phyloP scores from a whole-genome alignment of 441 rosid genomes.

The Brassica hybrid region DNA sequence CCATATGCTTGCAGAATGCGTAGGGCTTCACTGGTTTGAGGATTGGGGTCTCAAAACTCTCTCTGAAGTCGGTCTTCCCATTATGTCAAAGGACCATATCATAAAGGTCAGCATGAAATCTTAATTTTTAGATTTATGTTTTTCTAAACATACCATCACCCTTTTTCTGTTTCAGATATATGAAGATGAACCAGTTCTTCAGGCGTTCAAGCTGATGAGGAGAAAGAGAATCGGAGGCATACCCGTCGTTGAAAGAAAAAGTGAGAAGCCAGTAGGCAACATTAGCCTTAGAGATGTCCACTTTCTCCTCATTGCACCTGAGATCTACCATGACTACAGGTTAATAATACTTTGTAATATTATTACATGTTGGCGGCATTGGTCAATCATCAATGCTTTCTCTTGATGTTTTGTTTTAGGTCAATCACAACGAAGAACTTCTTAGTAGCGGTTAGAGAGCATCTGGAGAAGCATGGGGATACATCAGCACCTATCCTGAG shows the following conservation, averaged over 20 bases:
- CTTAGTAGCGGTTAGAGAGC: constrained; percentile 65
- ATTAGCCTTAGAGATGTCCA: constrained; percentile 91
- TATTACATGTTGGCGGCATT: background rate
- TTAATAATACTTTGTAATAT: constrained; percentile 36
- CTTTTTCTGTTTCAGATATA: constrained; percentile 58
- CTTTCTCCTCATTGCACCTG: constrained; percentile 88
- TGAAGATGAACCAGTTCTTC: constrained; percentile 94
- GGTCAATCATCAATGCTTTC: constrained; percentile 24
- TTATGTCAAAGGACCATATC: constrained; percentile 54
- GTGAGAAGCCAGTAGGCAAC: constrained; percentile 75
- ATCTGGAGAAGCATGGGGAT: constrained; percentile 65
- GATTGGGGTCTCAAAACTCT: constrained; percentile 91
- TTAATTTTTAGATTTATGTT: too few relatives aligned
- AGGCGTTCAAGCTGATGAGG: constrained; percentile 95
- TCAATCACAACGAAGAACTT: constrained; percentile 90
- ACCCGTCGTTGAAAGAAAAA: constrained; percentile 69
- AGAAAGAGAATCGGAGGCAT: constrained; percentile 80
- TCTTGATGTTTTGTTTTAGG: constrained; percentile 42
- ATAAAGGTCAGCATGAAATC: constrained; percentile 56
- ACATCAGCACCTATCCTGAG: constrained; percentile 56
- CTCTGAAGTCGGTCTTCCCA: constrained; percentile 87
- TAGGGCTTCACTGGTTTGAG: constrained; percentile 94
- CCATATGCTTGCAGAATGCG: constrained; percentile 95
- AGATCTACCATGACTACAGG: constrained; percentile 90
- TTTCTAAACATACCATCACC: background rate